phyloP scores from a whole-genome alignment of 768 basidiomycete genomes.

The Boletus huronensis region DNA sequence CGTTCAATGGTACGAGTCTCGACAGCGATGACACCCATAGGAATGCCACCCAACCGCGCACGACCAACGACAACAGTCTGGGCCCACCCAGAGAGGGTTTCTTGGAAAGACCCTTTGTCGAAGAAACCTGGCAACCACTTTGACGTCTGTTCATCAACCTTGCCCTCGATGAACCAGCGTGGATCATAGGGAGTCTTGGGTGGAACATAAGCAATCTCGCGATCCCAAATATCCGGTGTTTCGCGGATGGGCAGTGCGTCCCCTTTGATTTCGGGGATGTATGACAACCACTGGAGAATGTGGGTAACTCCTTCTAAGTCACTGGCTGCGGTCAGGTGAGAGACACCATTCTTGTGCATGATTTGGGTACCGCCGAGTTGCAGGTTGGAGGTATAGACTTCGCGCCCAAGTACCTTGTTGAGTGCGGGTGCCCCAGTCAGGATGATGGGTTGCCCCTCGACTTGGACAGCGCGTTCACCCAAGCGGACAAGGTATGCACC shows the following conservation, averaged over 20 bases:
- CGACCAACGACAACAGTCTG: constrained; percentile 98
- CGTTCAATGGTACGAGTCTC: constrained; percentile 97
- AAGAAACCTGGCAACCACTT: constrained; percentile 91
- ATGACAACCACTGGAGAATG: constrained; percentile 93
- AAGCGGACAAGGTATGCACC: constrained; percentile 98
- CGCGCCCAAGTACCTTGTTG: constrained; percentile 98
- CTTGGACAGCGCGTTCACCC: constrained; percentile 96
- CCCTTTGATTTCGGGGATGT: constrained; percentile 81
- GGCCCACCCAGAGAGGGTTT: constrained; percentile 98
- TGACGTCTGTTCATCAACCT: constrained; percentile 73
- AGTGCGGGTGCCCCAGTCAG: constrained; percentile 94
- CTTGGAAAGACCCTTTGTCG: constrained; percentile 96
- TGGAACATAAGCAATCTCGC: constrained; percentile 83
- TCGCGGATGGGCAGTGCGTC: constrained; percentile 76
- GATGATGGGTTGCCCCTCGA: constrained; percentile 99
- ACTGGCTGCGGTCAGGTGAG: constrained; percentile 91
- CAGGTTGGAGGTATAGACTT: constrained; percentile 97
- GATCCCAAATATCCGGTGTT: constrained; percentile 81
- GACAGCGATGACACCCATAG: constrained; percentile 96
- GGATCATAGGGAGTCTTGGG: constrained; percentile 97
- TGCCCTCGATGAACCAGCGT: constrained; percentile 96
- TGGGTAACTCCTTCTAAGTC: constrained; percentile 94
- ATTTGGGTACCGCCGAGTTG: constrained; percentile 99
- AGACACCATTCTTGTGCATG: constrained; percentile 99
- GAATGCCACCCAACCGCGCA: constrained; percentile 93